Evolutionary conservation across 805 yeast species (phyloP), one percentile per base, ranked within the genome.

Genomic region (Candida tibetensis): DNA sequence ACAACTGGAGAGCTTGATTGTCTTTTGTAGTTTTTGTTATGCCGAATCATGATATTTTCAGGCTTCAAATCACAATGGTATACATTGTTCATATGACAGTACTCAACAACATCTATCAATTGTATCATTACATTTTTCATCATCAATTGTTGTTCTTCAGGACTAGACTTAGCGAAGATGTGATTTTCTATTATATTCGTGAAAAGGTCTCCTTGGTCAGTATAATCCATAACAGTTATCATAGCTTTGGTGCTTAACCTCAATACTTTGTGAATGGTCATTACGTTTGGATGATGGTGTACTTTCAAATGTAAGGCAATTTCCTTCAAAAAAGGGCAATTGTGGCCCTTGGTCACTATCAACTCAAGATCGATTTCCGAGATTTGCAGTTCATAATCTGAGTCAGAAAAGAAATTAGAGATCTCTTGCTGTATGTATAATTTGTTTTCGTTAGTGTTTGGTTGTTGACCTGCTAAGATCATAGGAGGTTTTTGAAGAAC

Each of bases 151-250:
- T 82, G 42, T 18, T 80, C 55, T 75, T 73, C 43, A 67, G 55
- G 53, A 5, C 78, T 79, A 42, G 77, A 75, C 30, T 73, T 64
- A 37, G 66, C 62, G 48, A 86, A 87, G 33, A 77, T 70, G 49
- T 79, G 76, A 30, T 75, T 66, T 40, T 86, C 95, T 29, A 90
- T 91, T 38, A 91, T 91, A 38, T 86, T 82, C 36, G 81, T 76
- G 60, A 91, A 93, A 42, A 91, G 71, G 58, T 91, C 99, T 35
- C 95, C 95, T 48, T 83, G 85, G 17, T 81, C 76, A 55, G 73
- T 84, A 60, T 85, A 88, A 59, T 91, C 98, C 87, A 90, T 82
- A 7, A 91, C 72, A 17, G 87, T 81, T 49, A 85, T 81, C 15
- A 78, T 55, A 2, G 81, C 81, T 33, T 57, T 36, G 26, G 70